Conservation (phyloP, 768 basidiomycete genomes). For the Naganishia kalamii region DNA sequence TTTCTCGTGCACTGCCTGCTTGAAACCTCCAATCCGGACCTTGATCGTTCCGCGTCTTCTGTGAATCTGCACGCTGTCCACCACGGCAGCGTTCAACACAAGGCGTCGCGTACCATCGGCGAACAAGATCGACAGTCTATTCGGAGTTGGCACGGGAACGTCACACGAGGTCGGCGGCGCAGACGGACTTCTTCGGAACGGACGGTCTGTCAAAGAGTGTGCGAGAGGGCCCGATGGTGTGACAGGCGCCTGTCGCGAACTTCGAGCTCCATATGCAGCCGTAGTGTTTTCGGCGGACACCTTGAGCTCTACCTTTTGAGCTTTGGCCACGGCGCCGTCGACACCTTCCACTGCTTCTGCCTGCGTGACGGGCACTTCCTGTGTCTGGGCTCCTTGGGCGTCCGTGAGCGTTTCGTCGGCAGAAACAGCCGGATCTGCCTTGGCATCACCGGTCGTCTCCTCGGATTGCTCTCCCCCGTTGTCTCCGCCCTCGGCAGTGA, state of each 20-base stretch:
- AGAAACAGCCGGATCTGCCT: neutral
- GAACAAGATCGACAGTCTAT: slow-evolving; percentile 82
- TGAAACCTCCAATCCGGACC: slow-evolving; percentile 48
- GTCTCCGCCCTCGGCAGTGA: slow-evolving; percentile 11
- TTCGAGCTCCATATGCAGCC: slow-evolving; percentile 22
- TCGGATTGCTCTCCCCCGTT: neutral
- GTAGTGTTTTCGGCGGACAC: slow-evolving; percentile 24
- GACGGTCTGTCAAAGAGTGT: slow-evolving; percentile 4
- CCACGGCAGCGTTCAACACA: slow-evolving; percentile 79
- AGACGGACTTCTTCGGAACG: slow-evolving; percentile 21
- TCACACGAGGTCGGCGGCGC: slow-evolving; percentile 21
- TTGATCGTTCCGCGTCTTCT: slow-evolving; percentile 81
- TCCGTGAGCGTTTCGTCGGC: neutral
- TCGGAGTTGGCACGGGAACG: slow-evolving; percentile 35
- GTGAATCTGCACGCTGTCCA: slow-evolving; percentile 71
- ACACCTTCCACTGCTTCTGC: neutral
- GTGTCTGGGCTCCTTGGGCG: neutral
- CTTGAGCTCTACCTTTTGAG: slow-evolving; percentile 15
- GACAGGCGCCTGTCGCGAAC: neutral
- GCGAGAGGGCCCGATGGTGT: slow-evolving; percentile 11
- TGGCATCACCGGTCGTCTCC: neutral
- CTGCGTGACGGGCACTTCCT: neutral
- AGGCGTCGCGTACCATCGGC: slow-evolving; percentile 79
- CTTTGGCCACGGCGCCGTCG: slow-evolving; percentile 13
- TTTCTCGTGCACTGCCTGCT: slow-evolving; percentile 21